Evolutionary conservation across 257 asterid species (phyloP).

Genomic region (Capsicum pubescens): DNA sequence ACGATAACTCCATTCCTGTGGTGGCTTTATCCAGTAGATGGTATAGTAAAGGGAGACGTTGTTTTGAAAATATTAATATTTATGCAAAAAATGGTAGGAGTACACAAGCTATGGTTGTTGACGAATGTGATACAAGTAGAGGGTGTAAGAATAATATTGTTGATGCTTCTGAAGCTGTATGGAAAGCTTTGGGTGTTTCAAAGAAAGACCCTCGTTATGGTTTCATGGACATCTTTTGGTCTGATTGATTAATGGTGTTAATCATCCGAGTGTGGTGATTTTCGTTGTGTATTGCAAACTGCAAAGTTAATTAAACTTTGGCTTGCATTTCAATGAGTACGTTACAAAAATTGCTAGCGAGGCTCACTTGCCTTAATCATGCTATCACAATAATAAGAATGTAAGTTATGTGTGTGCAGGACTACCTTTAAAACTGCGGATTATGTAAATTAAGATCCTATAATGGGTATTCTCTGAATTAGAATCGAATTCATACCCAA

Average conservation of each 20-base stretch:
- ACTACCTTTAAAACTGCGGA: no score
- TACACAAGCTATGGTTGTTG: constrained; percentile 41
- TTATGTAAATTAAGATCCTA: no score
- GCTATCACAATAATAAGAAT: not conserved
- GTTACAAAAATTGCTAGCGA: not conserved
- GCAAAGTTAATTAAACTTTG: no score
- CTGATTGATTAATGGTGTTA: constrained; percentile 31
- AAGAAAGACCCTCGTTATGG: constrained; percentile 33
- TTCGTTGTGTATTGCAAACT: not conserved
- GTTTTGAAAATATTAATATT: constrained; percentile 33
- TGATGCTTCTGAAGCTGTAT: constrained; percentile 46
- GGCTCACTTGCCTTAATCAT: not conserved
- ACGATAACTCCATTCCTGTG: constrained; percentile 32
- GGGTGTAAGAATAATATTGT: constrained; percentile 44
- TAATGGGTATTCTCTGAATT: no score
- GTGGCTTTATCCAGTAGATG: constrained; percentile 40
- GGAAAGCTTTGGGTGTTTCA: constrained; percentile 38
- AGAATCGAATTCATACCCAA: no score
- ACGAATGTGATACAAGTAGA: constrained; percentile 38
- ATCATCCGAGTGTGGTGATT: not conserved
- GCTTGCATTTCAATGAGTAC: not conserved
- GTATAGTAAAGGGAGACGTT: constrained; percentile 32
- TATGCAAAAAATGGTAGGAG: constrained; percentile 36
- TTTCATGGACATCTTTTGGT: constrained; percentile 41
- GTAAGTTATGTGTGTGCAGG: not conserved